Conservation (phyloP, 768 basidiomycete species). For the Gelatoporia subvermispora region DNA sequence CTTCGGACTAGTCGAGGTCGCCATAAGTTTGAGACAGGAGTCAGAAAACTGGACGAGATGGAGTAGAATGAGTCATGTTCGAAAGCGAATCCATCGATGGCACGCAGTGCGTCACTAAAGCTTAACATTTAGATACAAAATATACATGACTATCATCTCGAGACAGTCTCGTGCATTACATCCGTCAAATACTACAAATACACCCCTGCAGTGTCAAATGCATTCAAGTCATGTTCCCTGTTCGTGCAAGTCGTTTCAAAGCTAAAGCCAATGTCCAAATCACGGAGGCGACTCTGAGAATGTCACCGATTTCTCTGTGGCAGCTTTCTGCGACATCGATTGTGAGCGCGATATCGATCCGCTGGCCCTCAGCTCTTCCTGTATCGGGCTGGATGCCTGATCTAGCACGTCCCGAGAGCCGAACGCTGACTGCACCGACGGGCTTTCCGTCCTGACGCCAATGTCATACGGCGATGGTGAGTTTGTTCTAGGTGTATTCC, state of each 20-base stretch:
- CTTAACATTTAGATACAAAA: neutral
- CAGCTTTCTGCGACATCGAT: neutral
- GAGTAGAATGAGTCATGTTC: neutral
- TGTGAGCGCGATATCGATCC: neutral
- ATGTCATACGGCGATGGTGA: constrained; percentile 12
- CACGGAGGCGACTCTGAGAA: neutral
- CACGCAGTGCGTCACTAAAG: neutral
- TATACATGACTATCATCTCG: neutral
- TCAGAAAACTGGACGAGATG: neutral
- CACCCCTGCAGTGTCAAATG: too few species aligned
- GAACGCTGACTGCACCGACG: neutral
- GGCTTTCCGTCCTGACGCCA: constrained; percentile 14
- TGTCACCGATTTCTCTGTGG: neutral
- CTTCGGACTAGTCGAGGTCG: constrained; percentile 10
- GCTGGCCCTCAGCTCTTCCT: neutral
- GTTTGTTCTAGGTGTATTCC: constrained; percentile 13
- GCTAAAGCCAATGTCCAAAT: neutral
- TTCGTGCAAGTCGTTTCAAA: too few species aligned
- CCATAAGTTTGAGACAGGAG: neutral
- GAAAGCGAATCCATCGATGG: neutral
- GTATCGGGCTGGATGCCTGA: neutral
- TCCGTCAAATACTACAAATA: too few species aligned
- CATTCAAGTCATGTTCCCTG: too few species aligned
- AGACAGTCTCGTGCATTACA: too few species aligned
- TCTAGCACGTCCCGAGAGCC: neutral